These are phyloP conservation scores for Adansonia rubrostipa DNA, from an alignment of 441 rosid genomes.

Conservation along the genomic window DNA sequence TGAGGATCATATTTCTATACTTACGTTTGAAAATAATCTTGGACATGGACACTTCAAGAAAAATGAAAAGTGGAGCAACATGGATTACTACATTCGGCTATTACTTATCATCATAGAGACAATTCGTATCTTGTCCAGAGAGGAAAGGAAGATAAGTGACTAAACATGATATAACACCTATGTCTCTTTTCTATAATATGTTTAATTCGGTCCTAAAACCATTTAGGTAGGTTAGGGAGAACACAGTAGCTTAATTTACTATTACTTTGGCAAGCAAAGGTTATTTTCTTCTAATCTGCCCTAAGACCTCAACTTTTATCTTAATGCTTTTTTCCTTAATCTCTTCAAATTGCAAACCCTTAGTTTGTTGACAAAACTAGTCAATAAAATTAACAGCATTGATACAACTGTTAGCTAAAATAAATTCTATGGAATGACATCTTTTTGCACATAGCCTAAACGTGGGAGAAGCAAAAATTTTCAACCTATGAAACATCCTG, in stretches of 20 bases:
- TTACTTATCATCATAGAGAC: slow-evolving; percentile 1
- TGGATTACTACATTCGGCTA: neutral
- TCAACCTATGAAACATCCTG: neutral
- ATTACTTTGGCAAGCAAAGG: neutral
- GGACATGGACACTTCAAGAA: too few relatives aligned
- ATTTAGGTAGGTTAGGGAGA: neutral
- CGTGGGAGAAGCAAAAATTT: neutral
- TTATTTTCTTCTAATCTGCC: neutral
- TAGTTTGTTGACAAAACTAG: neutral
- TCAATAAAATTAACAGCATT: neutral
- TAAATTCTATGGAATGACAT: neutral
- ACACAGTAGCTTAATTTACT: neutral
- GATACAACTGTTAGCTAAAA: neutral
- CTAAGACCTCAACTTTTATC: neutral
- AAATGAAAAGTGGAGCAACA: too few relatives aligned
- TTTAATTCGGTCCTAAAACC: neutral
- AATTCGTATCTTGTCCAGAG: neutral
- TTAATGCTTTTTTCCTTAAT: neutral
- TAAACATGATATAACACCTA: neutral
- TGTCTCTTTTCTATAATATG: neutral
- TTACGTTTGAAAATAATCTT: too few relatives aligned
- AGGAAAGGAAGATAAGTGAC: neutral
- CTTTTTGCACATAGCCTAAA: neutral
- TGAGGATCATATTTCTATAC: too few relatives aligned
- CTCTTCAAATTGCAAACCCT: neutral